Base-by-base conservation (phyloP, 441 rosid species). In the Populus tomentosa region DNA sequence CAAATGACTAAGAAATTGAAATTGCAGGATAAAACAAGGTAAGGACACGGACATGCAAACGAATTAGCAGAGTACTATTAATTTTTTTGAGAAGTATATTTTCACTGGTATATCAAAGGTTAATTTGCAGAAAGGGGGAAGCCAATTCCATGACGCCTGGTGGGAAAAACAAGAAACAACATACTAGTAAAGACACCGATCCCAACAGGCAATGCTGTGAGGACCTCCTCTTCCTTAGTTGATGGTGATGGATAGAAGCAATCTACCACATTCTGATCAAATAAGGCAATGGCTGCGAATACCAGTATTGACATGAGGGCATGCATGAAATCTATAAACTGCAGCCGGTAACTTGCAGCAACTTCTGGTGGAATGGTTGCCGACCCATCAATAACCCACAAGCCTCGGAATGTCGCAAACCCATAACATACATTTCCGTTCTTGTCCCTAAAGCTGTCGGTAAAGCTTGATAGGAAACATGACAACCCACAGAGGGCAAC, bases 101-200 rank as follows among this genome's bases (percentile, higher is more conserved):
- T 69, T 46, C 7, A 36, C 13, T 21, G 28, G 65, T 36, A 40
- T 33, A 40, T 69, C 26, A 71, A 77, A n/a, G 30, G 14, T 86
- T 78, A 88, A 75, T 61, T 80, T 24, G 85, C 56, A 11, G 94
- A 75, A 67, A 90, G 80, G 20, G 97, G 94, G 72, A 93, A 93
- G 30, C 99, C 99, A 36, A 95, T 88, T n/a, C 99, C 99, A 69
- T 92, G 96, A 72, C 98, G 96, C 74, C 80, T 85, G 28, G 96
- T 91, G 0, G 99, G 99, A 76, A 95, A 95, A 20, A 83, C 85
- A 71, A 91, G 89, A 46, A 93, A 95, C 78, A 93, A 59, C 95
- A 90, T 86, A 63, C 97, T 92, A 67, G 94, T 86, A 10, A 91
- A 30, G 40, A 85, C 88, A 23, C 98, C 99, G 42, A 93, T 74